Evolutionary conservation across 306 rosid genomes (phyloP), one percentile per base, ranked within the genome.

Genomic region (Rosa persica): DNA sequence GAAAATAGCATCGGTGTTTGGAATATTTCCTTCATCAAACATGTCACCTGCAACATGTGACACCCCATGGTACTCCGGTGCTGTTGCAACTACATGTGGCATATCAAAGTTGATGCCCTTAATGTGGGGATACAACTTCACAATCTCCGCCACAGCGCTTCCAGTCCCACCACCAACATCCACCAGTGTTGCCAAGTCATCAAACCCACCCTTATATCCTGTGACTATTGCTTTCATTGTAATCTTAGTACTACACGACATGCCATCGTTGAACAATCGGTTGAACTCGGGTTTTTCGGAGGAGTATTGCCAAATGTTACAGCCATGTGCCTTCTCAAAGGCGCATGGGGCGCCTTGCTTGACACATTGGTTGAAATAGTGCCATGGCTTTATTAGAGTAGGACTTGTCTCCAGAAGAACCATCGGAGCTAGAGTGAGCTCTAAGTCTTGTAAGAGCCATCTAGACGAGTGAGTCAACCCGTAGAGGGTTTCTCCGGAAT

Each of bases 121-220:
- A 64, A 86, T 86, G 51, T 69, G 75, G 16, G 81, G 89, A 47
- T 74, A 44, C 0, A 83, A 57, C 55, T 74, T 78, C 36, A 80
- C 83, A 40, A 86, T 75, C 66, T 64, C 79, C 5, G 76, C 58
- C 9, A 83, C 42, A 1, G 61, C 65, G 4, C 27, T n/a, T 1
- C 85, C 87, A 4, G 78, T 83, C 66, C 87, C 85, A 34, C 89
- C 89, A 2, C 87, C 87, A 0, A 83, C 79, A 8, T 86, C 89
- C 48, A 86, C 81, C 76, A 86, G 22, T 20, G 85, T 69, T n/a
- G 60, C 76, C n/a, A 86, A 1, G 27, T 20, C 3, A 5, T 36
- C 52, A 27, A 86, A 81, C 60, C 78, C 83, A 66, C 67, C 79
- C 22, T 67, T 71, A 12, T 80, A 78, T 2, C 43, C 77, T 1